Base-by-base conservation (phyloP, 2,329 filamentous ascomycete genomes). In the Venturia nashicola region DNA sequence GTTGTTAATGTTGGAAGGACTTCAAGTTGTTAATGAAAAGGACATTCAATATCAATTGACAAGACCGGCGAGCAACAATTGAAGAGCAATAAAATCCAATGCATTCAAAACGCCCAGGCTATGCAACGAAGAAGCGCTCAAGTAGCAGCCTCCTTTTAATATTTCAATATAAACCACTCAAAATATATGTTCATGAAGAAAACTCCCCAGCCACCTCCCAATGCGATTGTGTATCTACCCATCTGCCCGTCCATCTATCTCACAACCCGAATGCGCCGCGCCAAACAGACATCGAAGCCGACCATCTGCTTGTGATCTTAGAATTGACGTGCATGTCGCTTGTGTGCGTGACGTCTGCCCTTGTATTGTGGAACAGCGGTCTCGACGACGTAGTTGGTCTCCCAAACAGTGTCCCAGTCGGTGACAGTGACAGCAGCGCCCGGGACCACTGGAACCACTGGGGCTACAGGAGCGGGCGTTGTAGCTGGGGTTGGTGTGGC, bases 211-310 rank as follows among this genome's bases (percentile, higher is more conserved):
- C 12, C 16, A n/a, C 32, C 51, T 7, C 32, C 14, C 27, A 34
- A 36, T 57, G 32, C 51, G 39, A 57, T 36, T n/a, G 51, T 57
- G 51, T 57, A 57, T 57, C 51, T 57, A 57, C 23, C 51, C 51
- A 9, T 32, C 48, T 12, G 7, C 23, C 18, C 46, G 4, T 20
- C 32, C 51, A 12, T 36, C 32, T 36, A 36, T 36, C 51, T 57
- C 27, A 34, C 51, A 57, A 36, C 27, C 32, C 18, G 18, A 36
- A 57, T n/a, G 51, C 51, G 27, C 27, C 51, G 20, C 20, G 46
- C 20, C 12, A n/a, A 23, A 23, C 5, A 27, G 27, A 51, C 9
- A 51, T 51, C 46, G 32, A 57, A 57, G 51, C 51, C 8, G 51
- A 57, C 51, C 51, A 57, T 32, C 51, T 57, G 51, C 51, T 57